Percentiles rank a stretch among this genome's conserved stretches.
Conservation (phyloP, 768 basidiomycete genomes). For the Lactifluus echinatus region DNA sequence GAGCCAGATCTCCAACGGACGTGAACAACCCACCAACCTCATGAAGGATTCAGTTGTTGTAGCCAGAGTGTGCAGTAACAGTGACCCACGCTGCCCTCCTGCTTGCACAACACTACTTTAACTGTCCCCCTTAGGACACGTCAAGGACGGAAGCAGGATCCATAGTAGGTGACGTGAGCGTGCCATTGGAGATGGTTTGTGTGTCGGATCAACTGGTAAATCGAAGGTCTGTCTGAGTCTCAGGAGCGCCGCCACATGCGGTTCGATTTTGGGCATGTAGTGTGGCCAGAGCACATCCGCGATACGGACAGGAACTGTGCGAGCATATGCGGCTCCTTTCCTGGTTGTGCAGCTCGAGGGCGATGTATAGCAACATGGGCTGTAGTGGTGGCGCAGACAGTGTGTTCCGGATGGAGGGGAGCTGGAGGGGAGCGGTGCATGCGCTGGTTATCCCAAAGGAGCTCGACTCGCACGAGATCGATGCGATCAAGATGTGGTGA, state of each 20-base stretch:
- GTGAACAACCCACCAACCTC: constrained; percentile 36
- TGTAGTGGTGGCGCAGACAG: constrained; percentile 19
- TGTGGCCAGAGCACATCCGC: constrained; percentile 62
- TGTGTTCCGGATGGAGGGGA: constrained; percentile 35
- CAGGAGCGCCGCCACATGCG: constrained; percentile 30
- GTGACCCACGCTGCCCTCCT: constrained; percentile 67
- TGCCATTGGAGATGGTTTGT: constrained; percentile 46
- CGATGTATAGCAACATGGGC: constrained; percentile 21
- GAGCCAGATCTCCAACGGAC: no score
- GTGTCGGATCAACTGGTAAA: no score
- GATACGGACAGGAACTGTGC: constrained; percentile 21
- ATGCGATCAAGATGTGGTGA: constrained; percentile 73
- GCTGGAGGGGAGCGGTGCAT: constrained; percentile 38
- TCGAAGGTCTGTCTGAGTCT: no score
- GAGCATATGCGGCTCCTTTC: constrained; percentile 42
- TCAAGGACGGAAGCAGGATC: constrained; percentile 32
- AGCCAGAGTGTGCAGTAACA: constrained; percentile 71
- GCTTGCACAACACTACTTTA: constrained; percentile 69
- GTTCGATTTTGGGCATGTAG: constrained; percentile 81
- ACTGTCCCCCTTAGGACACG: constrained; percentile 48
- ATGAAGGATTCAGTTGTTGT: constrained; percentile 60
- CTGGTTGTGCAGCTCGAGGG: constrained; percentile 37
- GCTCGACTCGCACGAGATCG: constrained; percentile 54
- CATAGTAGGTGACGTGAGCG: constrained; percentile 60
- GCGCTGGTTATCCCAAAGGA: constrained; percentile 57